Evolutionary conservation across 2,329 filamentous ascomycete species (phyloP).

Genomic region (Chaetomium sp.): DNA sequence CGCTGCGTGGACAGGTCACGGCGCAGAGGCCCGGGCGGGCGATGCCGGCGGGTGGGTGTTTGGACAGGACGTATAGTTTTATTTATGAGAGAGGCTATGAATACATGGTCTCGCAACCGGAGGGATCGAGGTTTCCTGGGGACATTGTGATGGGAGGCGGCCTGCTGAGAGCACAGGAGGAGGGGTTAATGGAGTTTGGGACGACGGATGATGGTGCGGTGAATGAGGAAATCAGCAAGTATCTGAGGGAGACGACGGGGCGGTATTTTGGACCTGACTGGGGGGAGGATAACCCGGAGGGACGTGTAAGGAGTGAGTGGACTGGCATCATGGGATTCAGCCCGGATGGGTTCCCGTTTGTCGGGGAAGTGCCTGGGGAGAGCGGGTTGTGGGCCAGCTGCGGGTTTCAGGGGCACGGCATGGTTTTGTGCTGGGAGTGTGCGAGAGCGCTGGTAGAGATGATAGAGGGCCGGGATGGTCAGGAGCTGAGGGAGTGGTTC

Average conservation of each 20-base stretch:
- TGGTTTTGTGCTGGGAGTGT: conserved; percentile 64
- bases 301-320: conserved; percentile 51
- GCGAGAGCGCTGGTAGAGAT: conserved; percentile 60
- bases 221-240: conserved; percentile 54
- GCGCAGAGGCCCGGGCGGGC: conserved; percentile 43
- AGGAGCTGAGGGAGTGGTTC: conserved; percentile 51
- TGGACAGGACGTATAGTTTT: conserved; percentile 61
- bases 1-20: conserved; percentile 54
- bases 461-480: conserved; percentile 45
- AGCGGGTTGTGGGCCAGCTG: conserved; percentile 57
- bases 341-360: conserved; percentile 55
- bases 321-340: conserved; percentile 61
- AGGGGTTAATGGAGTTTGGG: conserved; percentile 54
- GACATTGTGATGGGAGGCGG: conserved; percentile 66
- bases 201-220: conserved; percentile 57
- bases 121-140: conserved; percentile 47
- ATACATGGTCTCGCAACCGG: conserved; percentile 64
- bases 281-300: conserved; percentile 47
- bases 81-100: conserved; percentile 64
- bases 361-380: conserved; percentile 51
- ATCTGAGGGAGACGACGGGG: conserved; percentile 47
- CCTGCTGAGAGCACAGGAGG: conserved; percentile 44
- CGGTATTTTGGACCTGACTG: conserved; percentile 57
- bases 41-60: conserved; percentile 41
- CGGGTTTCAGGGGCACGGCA: conserved; percentile 68